Evolutionary conservation across 345 rosid genomes (phyloP), one percentile per base, ranked within the genome.

Genomic region (Salix purpurea): DNA sequence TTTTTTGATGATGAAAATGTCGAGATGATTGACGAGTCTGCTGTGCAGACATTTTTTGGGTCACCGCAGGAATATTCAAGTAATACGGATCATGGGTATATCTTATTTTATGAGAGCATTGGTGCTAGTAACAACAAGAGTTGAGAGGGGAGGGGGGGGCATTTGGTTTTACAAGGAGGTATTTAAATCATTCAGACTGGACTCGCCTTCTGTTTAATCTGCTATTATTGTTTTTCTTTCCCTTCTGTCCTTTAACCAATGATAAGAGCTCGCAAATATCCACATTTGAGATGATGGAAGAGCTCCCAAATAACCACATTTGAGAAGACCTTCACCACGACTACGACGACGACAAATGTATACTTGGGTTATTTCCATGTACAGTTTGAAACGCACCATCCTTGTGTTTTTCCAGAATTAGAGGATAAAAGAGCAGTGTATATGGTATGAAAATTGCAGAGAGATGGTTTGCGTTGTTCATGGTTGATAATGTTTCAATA

Each of bases 11-110:
- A 96, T 9, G 98, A 96, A 84, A 96, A 93, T 11, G 97, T 93
- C 70, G 99, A 96, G 87, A 96, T 96, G 90, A 93, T 96, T 19
- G 99, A 96, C 9, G 99, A 96, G 87, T 91, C 99, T 56, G 99
- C 95, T 0, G 97, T 96, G 78, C 98, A 94, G 76, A 94, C 99
- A 19, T 96, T 96, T 88, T 96, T 96, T 62, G 98, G 99, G 73
- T 93, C 99, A 6, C 92, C 98, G 2, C 97, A 96, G 81, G 99
- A 96, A 82, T 96, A 91, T 74, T 92, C 98, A 1, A 92, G 95
- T 84, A 94, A 96, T 82, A 94, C 99, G 8, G 98, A 96, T 85
- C 99, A 96, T 6, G 98, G 99, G 36, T 94, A 96, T 83, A 96
- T 96, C 88, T 86, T 96, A 89, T 96, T 96, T 84, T 96, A 94